Percentiles rank a stretch among this genome's conserved stretches.
phyloP scores from a whole-genome alignment of 495 filamentous ascomycete species.

The Xylaria sp. region DNA sequence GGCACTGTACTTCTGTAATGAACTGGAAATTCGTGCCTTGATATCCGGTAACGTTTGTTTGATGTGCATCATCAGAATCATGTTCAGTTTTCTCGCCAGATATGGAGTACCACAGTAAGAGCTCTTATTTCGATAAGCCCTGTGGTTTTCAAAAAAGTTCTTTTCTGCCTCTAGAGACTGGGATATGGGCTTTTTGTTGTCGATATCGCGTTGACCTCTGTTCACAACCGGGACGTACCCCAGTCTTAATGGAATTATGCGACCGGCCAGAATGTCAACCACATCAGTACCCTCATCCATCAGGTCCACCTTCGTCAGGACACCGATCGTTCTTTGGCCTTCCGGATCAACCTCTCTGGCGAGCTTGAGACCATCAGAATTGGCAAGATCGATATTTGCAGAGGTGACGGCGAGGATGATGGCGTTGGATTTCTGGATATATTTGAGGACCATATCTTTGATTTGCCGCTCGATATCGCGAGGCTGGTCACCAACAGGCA shows the following conservation, averaged over 20 bases:
- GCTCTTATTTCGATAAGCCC: slow-evolving; percentile 97
- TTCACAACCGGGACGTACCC: slow-evolving; percentile 99
- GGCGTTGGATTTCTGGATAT: slow-evolving; percentile 96
- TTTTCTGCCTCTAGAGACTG: slow-evolving; percentile 93
- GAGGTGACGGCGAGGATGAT: slow-evolving; percentile 97
- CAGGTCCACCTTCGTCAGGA: slow-evolving; percentile 97
- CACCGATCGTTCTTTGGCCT: slow-evolving; percentile 97
- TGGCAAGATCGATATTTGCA: slow-evolving; percentile 97
- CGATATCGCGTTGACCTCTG: slow-evolving; percentile 97
- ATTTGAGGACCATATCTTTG: slow-evolving; percentile 97
- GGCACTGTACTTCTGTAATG: slow-evolving; percentile 86
- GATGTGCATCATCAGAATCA: slow-evolving; percentile 99
- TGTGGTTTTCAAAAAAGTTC: slow-evolving; percentile 98
- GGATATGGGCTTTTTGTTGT: slow-evolving; percentile 94
- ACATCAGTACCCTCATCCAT: slow-evolving; percentile 99
- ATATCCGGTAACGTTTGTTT: slow-evolving; percentile 99
- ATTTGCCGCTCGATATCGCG: slow-evolving; percentile 99
- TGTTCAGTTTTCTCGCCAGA: slow-evolving; percentile 92
- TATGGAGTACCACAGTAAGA: slow-evolving; percentile 99
- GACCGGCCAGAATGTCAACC: slow-evolving; percentile 97
- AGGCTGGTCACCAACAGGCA: slow-evolving; percentile 97
- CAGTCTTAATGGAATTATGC: slow-evolving; percentile 93
- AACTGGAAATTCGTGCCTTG: slow-evolving; percentile 91
- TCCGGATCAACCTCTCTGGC: slow-evolving; percentile 98
- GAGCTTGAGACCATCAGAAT: slow-evolving; percentile 96